Percentiles rank a stretch among this genome's conserved stretches.
Conservation (phyloP, 306 rosid species). For the Quercus agrifolia region DNA sequence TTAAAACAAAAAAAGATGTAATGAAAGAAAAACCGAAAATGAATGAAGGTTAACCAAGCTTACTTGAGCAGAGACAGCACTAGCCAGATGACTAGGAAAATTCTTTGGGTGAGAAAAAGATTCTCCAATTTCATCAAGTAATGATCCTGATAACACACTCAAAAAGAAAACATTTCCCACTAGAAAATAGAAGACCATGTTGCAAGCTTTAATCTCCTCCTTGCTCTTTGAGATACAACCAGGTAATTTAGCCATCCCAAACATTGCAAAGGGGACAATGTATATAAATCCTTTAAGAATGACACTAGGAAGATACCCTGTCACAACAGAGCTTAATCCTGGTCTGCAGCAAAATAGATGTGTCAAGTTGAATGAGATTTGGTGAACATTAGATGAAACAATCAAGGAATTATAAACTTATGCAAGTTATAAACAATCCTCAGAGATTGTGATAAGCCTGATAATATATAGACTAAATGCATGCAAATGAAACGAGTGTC, state of each 20-base stretch:
- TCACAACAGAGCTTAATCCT: constrained; percentile 79
- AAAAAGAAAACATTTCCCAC: constrained; percentile 88
- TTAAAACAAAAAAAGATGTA: not conserved
- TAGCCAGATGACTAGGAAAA: constrained; percentile 72
- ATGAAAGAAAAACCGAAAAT: not conserved
- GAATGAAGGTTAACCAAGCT: constrained; percentile 24
- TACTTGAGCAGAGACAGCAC: constrained; percentile 82
- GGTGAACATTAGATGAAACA: too few species aligned
- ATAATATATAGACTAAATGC: too few species aligned
- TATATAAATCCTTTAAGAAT: constrained; percentile 76
- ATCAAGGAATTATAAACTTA: too few species aligned
- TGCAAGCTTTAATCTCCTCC: constrained; percentile 90
- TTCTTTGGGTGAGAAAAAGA: constrained; percentile 58
- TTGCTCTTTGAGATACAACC: constrained; percentile 81
- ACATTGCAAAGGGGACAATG: constrained; percentile 78
- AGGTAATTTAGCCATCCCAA: constrained; percentile 78
- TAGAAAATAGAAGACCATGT: constrained; percentile 90
- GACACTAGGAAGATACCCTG: constrained; percentile 90
- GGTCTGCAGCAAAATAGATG: constrained; percentile 52
- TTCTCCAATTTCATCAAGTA: constrained; percentile 73
- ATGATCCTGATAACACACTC: constrained; percentile 87
- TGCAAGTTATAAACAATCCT: too few species aligned
- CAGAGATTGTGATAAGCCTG: too few species aligned
- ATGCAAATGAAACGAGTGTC: too few species aligned
- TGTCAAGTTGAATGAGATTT: constrained; percentile 5